Conservation (phyloP, 768 basidiomycete genomes). For the Pulveroboletus sp. region DNA sequence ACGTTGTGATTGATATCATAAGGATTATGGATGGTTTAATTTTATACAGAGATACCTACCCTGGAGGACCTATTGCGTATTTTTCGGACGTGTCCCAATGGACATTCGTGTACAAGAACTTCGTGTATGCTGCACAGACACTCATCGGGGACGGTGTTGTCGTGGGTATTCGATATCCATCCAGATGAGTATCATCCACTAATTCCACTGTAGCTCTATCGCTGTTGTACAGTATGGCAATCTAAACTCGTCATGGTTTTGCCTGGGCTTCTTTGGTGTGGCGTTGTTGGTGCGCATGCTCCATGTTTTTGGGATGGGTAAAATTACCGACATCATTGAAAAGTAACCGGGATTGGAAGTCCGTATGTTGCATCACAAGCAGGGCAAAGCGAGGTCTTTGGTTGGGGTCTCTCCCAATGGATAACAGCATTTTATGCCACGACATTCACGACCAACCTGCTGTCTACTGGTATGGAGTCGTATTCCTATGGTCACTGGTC, state of each 20-base stretch:
- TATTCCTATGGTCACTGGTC: neutral
- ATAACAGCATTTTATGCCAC: too few species aligned
- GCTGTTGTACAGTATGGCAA: conserved; percentile 5
- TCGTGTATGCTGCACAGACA: neutral
- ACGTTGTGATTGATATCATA: conserved; percentile 18
- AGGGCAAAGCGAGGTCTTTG: too few species aligned
- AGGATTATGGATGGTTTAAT: conserved; percentile 22
- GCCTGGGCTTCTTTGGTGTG: conserved; percentile 2
- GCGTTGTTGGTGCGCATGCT: neutral
- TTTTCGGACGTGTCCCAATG: conserved; percentile 20
- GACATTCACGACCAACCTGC: too few species aligned
- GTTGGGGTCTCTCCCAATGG: too few species aligned
- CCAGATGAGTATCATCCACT: neutral
- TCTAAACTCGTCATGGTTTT: too few species aligned
- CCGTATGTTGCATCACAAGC: too few species aligned
- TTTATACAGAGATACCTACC: conserved; percentile 15
- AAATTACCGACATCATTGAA: too few species aligned
- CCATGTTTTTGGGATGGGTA: too few species aligned
- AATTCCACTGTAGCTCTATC: conserved; percentile 1
- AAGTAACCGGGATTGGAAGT: too few species aligned
- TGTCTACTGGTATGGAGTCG: conserved; percentile 3
- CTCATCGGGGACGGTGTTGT: conserved; percentile 2
- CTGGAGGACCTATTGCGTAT: conserved; percentile 22
- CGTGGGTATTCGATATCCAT: neutral
- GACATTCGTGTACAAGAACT: neutral